Evolutionary conservation across 2,329 filamentous ascomycete genomes (phyloP), one percentile per base, ranked within the genome.

Genomic region (Balansia obtecta): DNA sequence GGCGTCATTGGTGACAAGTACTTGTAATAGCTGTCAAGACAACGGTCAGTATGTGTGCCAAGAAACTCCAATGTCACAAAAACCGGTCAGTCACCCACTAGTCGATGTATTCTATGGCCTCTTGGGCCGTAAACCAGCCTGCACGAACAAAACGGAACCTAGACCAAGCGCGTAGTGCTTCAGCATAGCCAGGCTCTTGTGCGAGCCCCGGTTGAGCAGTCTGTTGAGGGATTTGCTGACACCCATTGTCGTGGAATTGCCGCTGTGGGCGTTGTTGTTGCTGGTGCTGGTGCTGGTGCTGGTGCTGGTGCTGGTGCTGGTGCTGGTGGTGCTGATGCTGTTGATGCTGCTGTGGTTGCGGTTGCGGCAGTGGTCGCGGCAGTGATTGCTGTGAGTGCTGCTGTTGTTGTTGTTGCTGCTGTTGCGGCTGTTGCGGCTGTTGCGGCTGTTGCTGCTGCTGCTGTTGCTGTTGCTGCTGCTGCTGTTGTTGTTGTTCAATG

Each of bases 101-200:
- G 63, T 90, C 84, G 55, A 98, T 87, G 62, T 97, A 97, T 42
- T 85, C 83, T 65, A 97, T 90, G 20, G 88, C 91, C 67, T 98
- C 93, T 56, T 86, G 82, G 0, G 91, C 86, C 0, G 89, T 95
- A 65, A 98, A 93, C 91, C 91, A 97, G 10, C 93, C 93, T 9
- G 89, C 89, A 49, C 89, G 83, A n/a, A 97, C 91, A 63, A 97
- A 97, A 42, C 90, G 83, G 64, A 96, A 90, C 55, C 88, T 77
- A 2, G 84, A 82, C 93, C 93, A 98, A n/a, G 88, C 85, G 60
- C 81, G 83, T 53, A 95, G 70, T 0, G 90, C 90, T 52, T 86
- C 80, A 41, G 77, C 70, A 57, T 83, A 83, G 47, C 81, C 74
- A 32, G 72, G 59, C 55, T 71, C 59, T 55, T 71, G 68, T 53